Evolutionary conservation across 129 eudicot species (phyloP), one percentile per base, ranked within the genome.

Genomic region (Tanacetum coccineum): DNA sequence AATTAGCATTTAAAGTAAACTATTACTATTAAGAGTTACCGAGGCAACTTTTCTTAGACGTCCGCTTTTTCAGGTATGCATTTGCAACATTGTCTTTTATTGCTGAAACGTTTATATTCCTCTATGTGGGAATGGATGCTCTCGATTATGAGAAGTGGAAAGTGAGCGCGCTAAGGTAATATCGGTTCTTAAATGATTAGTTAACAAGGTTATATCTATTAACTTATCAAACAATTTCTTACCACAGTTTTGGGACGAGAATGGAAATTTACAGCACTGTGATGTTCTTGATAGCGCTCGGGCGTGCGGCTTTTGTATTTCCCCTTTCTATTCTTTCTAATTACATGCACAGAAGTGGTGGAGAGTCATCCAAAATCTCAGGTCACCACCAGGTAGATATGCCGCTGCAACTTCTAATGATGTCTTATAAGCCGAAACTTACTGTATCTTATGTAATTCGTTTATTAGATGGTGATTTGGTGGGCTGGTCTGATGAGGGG

Each of bases 401-500:
- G 45, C 57, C 65, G 19, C 45, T 77, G 42, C 10, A 36, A 36
- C 42, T n/a, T 12, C 32, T 40, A 4, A 30, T 19, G 15, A 8
- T 30, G 17, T 42, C 32, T 39, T 53, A 53, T 53, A 61, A n/a
- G 6, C 17, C 14, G 28, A 25, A 51, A 26, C 21, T 25, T 49
- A 25, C 13, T 15, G 40, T 40, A 32, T 11, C 42, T 36, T 58
- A 26, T 68, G 66, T 57, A 56, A 30, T 53, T 59, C 75, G 67
- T 3, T 71, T 26, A 13, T 68, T 18, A 92, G 98, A 62, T 84
- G 17, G 70, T 88, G 50, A 88, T 92, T 28, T 92, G 98, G 96
- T 92, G 98, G 98, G 98, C 98, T 9, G 98, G 98, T 48, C 80
- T 92, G 53, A 88, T 92, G 96, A 81, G 97, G 72, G 97, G 97